Percentiles rank a stretch among this genome's conserved stretches.
phyloP scores from a whole-genome alignment of 805 yeast genomes.

The Jamesozyma spencerorum region DNA sequence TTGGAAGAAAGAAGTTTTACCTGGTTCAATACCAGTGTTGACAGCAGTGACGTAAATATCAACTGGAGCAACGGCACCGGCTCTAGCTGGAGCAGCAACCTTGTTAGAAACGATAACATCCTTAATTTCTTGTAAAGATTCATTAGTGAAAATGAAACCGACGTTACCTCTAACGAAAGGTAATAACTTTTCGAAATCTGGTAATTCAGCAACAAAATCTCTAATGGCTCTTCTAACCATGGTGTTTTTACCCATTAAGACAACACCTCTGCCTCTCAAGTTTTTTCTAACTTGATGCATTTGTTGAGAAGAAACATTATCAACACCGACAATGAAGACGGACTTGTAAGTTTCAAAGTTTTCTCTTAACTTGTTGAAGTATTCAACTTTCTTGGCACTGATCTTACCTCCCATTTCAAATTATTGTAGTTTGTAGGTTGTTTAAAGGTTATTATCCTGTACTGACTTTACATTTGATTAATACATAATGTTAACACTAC shows the following conservation, averaged over 20 bases:
- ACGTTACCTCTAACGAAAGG: slow-evolving; percentile 96
- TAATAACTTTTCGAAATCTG: slow-evolving; percentile 90
- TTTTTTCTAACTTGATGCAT: slow-evolving; percentile 99
- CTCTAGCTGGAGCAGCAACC: slow-evolving; percentile 99
- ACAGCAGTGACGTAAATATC: slow-evolving; percentile 98
- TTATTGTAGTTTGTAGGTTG: slow-evolving; percentile 55
- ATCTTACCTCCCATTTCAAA: slow-evolving; percentile 98
- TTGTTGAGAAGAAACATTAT: slow-evolving; percentile 99
- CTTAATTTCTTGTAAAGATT: slow-evolving; percentile 85
- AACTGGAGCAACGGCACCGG: slow-evolving; percentile 98
- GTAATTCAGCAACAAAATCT: slow-evolving; percentile 86
- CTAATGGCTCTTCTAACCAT: slow-evolving; percentile 99
- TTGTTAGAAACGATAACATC: slow-evolving; percentile 81
- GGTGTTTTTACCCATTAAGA: slow-evolving; percentile 99
- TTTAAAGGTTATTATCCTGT: slow-evolving; percentile 53
- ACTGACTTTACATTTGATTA: slow-evolving; percentile 3
- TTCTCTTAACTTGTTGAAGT: slow-evolving; percentile 91
- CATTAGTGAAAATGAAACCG: slow-evolving; percentile 99
- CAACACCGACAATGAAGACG: slow-evolving; percentile 97
- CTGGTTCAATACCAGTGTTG: slow-evolving; percentile 99
- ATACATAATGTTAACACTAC: background rate
- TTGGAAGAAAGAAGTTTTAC: slow-evolving; percentile 99
- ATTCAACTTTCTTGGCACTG: slow-evolving; percentile 94
- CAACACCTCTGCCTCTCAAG: slow-evolving; percentile 89
- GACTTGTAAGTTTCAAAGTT: slow-evolving; percentile 95